Percentiles rank a stretch among this genome's conserved stretches.
These are phyloP conservation scores for Rhizodiscina lignyota DNA, from an alignment of 495 filamentous ascomycete genomes.

Conservation along the genomic window DNA sequence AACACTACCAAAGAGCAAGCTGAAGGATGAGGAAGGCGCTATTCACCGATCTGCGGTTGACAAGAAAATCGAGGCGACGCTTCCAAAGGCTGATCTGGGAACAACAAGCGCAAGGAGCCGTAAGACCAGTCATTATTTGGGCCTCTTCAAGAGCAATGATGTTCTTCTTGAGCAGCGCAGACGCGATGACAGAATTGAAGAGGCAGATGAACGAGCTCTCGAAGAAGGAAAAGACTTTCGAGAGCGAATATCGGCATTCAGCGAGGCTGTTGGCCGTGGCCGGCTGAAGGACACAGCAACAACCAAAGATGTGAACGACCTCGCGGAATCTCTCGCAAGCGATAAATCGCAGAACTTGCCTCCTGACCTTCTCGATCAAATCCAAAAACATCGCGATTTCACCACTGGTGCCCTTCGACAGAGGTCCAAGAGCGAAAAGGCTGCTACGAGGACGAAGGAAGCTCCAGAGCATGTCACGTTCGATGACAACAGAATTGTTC, in stretches of 20 bases:
- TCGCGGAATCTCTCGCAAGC: too few species aligned
- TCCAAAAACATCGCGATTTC: too few species aligned
- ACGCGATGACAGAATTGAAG: conserved; percentile 18
- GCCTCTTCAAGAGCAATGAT: conserved; percentile 85
- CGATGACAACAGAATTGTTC: too few species aligned
- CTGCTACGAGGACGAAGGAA: too few species aligned
- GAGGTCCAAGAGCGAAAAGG: too few species aligned
- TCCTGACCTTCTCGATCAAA: too few species aligned
- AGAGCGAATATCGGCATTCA: conserved; percentile 7
- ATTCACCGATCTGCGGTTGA: conserved; percentile 39
- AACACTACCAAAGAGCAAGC: background rate
- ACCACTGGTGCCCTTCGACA: too few species aligned
- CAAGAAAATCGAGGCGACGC: conserved; percentile 66
- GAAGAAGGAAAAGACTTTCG: conserved; percentile 3
- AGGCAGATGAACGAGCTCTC: conserved; percentile 10
- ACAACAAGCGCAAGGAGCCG: conserved; percentile 56
- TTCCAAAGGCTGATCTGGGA: conserved; percentile 49
- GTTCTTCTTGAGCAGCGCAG: conserved; percentile 28
- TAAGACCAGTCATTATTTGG: conserved; percentile 83
- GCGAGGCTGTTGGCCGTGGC: too few species aligned
- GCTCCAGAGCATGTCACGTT: too few species aligned
- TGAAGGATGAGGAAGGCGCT: background rate
- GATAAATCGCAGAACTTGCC: too few species aligned
- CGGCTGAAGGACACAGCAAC: too few species aligned
- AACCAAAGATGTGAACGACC: too few species aligned